Evolutionary conservation across 495 filamentous ascomycete species (phyloP).

Genomic region (Trichoderma asperelloides): DNA sequence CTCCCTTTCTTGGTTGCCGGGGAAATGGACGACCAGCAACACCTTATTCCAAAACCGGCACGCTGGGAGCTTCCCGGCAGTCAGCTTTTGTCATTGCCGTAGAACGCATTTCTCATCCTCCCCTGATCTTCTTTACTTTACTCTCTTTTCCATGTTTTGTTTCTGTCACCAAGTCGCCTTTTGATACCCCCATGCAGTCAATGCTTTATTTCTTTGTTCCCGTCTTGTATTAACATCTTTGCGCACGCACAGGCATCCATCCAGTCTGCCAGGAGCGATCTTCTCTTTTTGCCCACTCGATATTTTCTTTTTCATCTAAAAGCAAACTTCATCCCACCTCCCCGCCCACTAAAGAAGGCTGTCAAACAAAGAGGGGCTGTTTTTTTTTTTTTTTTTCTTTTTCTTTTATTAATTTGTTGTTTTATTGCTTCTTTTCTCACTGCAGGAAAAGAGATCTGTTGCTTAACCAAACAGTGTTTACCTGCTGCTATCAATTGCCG

Average conservation of each 20-base stretch:
- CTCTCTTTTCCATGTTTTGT: constrained; percentile 7
- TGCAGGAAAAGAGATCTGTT: neutral
- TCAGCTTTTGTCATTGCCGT: neutral
- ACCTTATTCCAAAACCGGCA: neutral
- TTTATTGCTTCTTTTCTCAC: neutral
- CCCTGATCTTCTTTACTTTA: constrained; percentile 7
- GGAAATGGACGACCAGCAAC: neutral
- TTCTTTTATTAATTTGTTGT: neutral
- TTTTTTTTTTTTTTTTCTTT: neutral
- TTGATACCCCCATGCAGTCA: constrained; percentile 5
- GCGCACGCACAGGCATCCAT: constrained; percentile 3
- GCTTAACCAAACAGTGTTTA: neutral
- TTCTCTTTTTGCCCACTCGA: neutral
- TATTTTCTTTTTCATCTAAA: neutral
- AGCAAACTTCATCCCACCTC: neutral
- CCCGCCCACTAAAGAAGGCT: neutral
- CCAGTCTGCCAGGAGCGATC: neutral
- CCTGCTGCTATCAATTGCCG: neutral
- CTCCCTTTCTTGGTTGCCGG: neutral
- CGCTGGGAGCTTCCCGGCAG: neutral
- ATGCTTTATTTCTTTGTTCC: neutral
- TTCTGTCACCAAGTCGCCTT: neutral
- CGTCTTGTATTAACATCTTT: constrained; percentile 3
- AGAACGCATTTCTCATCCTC: neutral
- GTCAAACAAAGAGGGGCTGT: neutral